Evolutionary conservation across 805 yeast species (phyloP), one percentile per base, ranked within the genome.

Genomic region (Cyberlindnera mississippiensis): DNA sequence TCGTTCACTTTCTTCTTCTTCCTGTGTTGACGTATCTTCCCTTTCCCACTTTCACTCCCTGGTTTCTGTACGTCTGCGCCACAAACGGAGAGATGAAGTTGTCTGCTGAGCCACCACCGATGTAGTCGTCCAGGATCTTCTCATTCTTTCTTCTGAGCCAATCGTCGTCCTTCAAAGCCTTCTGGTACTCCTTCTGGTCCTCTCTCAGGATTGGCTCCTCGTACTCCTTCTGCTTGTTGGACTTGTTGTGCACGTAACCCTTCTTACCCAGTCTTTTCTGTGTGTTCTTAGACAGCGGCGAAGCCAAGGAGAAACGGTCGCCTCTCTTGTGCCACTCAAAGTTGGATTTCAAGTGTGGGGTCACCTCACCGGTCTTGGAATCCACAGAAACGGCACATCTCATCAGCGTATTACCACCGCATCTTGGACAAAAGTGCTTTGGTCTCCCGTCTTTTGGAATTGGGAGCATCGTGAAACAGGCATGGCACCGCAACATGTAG

Each of bases 401-500:
- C 52, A 90, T 61, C 45, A 93, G 66, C 0, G 99, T 91, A 45
- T 82, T 79, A 38, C 97, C 96, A 46, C 99, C 99, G 72, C 99
- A 93, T 40, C 80, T 75, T 13, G 96, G 85, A 63, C 99, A 93
- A 69, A 93, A 93, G 63, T 89, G 96, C 55, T 78, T 78, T 35
- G 90, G 79, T 32, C 72, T 75, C 2, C 90, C 90, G 49, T 77
- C 74, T 55, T 81, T 84, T 20, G 91, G 86, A 42, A 87, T 72
- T 7, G 96, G 90, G 12, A 82, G 68, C 60, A 93, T 70, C 44
- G 76, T 71, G 76, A 93, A 93, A 67, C 99, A 93, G 0, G 97
- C 99, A 63, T 93, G 96, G 63, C 99, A 93, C 64, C 99, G 74
- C 58, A 86, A 75, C 97, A 91, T 91, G 62, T 87, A 90, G 67